phyloP scores from a whole-genome alignment of 768 basidiomycete genomes.

The Trametes villosa region DNA sequence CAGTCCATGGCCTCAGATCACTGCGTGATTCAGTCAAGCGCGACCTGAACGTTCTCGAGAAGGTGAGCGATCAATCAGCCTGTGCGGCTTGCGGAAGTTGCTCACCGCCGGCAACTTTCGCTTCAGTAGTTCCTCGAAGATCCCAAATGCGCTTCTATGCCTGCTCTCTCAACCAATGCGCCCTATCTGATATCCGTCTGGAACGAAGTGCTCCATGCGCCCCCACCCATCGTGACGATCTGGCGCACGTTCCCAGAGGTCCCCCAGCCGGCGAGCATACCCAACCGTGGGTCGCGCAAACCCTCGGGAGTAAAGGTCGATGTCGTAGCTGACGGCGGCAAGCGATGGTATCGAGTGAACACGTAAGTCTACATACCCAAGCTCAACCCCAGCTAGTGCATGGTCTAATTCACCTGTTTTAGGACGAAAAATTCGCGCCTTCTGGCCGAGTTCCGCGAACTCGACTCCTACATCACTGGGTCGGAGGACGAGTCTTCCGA shows the following conservation, averaged over 20 bases:
- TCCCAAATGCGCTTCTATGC: conserved; percentile 47
- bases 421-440: conserved; percentile 82
- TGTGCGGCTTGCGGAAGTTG: background rate
- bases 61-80: conserved; percentile 33
- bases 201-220: conserved; percentile 72
- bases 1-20: conserved; percentile 45
- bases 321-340: conserved; percentile 75
- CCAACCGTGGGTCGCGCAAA: conserved; percentile 27
- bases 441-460: conserved; percentile 79
- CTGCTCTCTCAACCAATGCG: conserved; percentile 72
- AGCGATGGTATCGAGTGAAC: conserved; percentile 83
- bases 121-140: conserved; percentile 66
- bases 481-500: conserved; percentile 46
- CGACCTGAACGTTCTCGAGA: conserved; percentile 47
- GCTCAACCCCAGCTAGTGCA: background rate
- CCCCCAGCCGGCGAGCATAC: conserved; percentile 16
- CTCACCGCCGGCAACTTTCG: background rate
- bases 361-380: conserved; percentile 59
- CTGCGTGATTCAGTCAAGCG: conserved; percentile 47
- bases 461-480: conserved; percentile 79
- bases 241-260: conserved; percentile 54
- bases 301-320: conserved; percentile 70
- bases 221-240: conserved; percentile 58
- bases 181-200: conserved; percentile 83
- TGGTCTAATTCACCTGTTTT: background rate